Percentiles rank a stretch among this genome's conserved stretches.
These are phyloP conservation scores for Biscutella laevigata DNA, from an alignment of 441 rosid genomes.

Conservation along the genomic window DNA sequence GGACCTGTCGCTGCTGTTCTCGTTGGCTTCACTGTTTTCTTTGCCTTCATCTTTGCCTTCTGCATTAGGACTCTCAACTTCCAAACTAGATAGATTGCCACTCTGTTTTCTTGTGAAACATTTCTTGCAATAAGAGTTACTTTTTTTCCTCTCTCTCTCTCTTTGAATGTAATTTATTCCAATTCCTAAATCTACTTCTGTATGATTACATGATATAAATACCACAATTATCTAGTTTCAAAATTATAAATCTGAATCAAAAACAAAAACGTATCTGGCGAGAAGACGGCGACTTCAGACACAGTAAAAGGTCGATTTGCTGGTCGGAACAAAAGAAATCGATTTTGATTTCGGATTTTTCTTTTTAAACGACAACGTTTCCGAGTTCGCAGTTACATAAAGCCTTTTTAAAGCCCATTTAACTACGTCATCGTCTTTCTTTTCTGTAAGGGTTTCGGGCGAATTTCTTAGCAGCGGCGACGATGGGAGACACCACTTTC, in stretches of 20 bases:
- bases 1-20: slow-evolving; percentile 61
- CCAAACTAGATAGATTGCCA: slow-evolving; percentile 41
- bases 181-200: too few relatives aligned
- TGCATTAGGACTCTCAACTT: slow-evolving; percentile 66
- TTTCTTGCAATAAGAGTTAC: not conserved
- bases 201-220: too few relatives aligned
- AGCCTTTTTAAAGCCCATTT: slow-evolving; percentile 21
- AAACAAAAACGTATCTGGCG: too few relatives aligned
- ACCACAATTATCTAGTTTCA: too few relatives aligned
- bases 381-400: too few relatives aligned
- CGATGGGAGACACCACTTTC: slow-evolving; percentile 53
- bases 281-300: too few relatives aligned
- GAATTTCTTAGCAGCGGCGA: slow-evolving; percentile 14
- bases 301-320: too few relatives aligned
- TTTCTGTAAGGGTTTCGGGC: slow-evolving; percentile 13
- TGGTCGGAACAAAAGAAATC: too few relatives aligned
- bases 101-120: not conserved
- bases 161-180: not conserved
- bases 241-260: too few relatives aligned
- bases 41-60: slow-evolving; percentile 59
- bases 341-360: too few relatives aligned
- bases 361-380: too few relatives aligned
- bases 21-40: slow-evolving; percentile 53
- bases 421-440: not conserved
- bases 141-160: not conserved